Conservation (phyloP, 1,284 basidiomycete species). For the Leccinum subatratum region DNA sequence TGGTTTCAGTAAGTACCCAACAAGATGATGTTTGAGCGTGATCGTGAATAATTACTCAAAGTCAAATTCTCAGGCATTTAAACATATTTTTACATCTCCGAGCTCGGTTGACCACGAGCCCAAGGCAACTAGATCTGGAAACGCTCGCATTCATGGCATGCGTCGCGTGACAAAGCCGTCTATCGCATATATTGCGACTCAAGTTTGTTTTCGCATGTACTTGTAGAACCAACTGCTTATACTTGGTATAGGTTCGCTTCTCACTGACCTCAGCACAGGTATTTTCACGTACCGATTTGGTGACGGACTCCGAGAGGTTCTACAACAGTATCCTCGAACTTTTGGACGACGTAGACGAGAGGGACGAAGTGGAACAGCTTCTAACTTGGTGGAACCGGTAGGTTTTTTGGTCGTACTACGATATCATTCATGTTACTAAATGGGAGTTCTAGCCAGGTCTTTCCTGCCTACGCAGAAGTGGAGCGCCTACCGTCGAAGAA, state of each 20-base stretch:
- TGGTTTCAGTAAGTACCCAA: too few relatives aligned
- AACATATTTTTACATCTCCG: not conserved
- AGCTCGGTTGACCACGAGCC: not conserved
- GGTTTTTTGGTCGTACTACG: too few relatives aligned
- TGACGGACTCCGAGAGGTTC: not conserved
- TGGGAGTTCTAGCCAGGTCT: too few relatives aligned
- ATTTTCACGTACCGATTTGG: not conserved
- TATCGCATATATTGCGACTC: not conserved
- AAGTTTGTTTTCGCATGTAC: not conserved
- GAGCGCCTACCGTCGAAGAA: too few relatives aligned
- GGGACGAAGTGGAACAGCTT: too few relatives aligned
- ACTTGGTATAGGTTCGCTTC: not conserved
- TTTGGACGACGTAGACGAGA: not conserved
- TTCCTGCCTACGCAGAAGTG: too few relatives aligned
- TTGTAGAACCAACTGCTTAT: too few relatives aligned
- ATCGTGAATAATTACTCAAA: too few relatives aligned
- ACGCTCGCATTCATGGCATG: not conserved
- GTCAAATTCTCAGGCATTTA: too few relatives aligned
- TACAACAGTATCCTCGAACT: not conserved
- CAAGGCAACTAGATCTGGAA: not conserved
- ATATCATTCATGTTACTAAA: too few relatives aligned
- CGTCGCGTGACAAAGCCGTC: not conserved
- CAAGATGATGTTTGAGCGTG: too few relatives aligned
- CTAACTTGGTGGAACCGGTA: too few relatives aligned
- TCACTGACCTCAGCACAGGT: not conserved